Evolutionary conservation across 345 rosid genomes (phyloP).

Genomic region (Moringa oleifera): DNA sequence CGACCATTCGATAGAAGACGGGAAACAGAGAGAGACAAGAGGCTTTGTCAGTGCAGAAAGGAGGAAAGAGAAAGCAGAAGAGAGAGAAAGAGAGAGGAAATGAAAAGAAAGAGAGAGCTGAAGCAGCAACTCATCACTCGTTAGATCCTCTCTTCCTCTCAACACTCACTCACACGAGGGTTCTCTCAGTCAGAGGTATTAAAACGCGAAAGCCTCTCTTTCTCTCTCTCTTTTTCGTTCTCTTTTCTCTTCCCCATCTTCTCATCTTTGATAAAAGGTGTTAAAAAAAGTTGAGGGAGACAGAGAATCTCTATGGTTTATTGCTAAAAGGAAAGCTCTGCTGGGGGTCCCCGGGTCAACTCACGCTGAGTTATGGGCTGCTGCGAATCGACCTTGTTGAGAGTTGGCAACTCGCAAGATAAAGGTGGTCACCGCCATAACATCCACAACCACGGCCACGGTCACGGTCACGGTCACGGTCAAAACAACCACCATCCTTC

Average conservation of each 20-base stretch:
- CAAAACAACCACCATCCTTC: constrained; percentile 15
- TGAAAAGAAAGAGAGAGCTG: constrained; percentile 22
- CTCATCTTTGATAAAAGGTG: background rate
- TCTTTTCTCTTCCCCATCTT: no score
- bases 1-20: constrained; percentile 18
- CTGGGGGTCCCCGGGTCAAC: constrained; percentile 21
- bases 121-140: constrained; percentile 12
- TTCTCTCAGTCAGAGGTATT: no score
- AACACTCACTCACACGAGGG: constrained; percentile 14
- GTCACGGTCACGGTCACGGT: constrained; percentile 11
- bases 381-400: constrained; percentile 41
- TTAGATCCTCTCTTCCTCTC: constrained; percentile 14
- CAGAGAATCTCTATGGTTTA: constrained; percentile 1
- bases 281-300: background rate
- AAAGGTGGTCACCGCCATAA: constrained; percentile 14
- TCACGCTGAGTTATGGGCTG: constrained; percentile 55
- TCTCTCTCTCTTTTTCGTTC: background rate
- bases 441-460: constrained; percentile 8
- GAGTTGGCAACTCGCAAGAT: constrained; percentile 21
- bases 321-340: background rate
- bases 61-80: background rate
- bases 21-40: constrained; percentile 9
- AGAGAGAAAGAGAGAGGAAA: constrained; percentile 4
- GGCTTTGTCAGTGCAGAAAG: constrained; percentile 27
- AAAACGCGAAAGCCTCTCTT: background rate